Base-by-base conservation (phyloP, 129 eudicot genomes). In the Gnaphalium uliginosum region DNA sequence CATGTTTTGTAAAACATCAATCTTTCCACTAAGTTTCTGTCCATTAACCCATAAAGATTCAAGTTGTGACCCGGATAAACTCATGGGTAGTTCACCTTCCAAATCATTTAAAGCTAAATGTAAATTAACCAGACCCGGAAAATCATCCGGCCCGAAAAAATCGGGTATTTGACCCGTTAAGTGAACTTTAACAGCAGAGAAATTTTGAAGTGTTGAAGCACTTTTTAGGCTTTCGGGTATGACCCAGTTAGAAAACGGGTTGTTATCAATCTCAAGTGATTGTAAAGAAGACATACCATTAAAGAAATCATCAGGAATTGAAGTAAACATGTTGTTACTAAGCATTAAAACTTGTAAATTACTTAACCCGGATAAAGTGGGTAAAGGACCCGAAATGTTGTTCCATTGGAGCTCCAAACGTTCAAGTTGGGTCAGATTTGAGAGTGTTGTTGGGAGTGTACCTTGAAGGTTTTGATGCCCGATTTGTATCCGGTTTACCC, bases 21-120 rank as follows among this genome's bases (percentile, higher is more conserved):
- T 87, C 26, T 83, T 77, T 18, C 99, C 99, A 82, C 76, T 80
- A 60, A 91, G 92, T 53, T 75, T 84, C 58, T 91, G 88, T 62
- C 99, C 99, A 78, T 91, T 91, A 32, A 95, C 76, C 99, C 99
- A 95, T 58, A 95, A 74, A 32, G 97, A 87, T 79, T 91, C 92
- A 23, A 95, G 74, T 79, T 75, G 84, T 6, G 91, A 86, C 24
- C 96, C 96, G 2, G 92, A 82, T 73, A 95, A 86, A 43, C 87
- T 74, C 69, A 73, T 27, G 26, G 99, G 97, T 43, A 91, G 13
- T 60, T 66, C 88, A 39, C 99, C 99, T 61, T 79, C 85, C 71
- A 95, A 81, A 57, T 74, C 53, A 46, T 95, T 95, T 2, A 84
- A 75, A 30, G 99, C 88, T 82, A 95, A 61, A 79, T 95, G 97